Evolutionary conservation across 2,329 filamentous ascomycete genomes (phyloP), one percentile per base, ranked within the genome.

Genomic region (Rachicladosporium sp.): DNA sequence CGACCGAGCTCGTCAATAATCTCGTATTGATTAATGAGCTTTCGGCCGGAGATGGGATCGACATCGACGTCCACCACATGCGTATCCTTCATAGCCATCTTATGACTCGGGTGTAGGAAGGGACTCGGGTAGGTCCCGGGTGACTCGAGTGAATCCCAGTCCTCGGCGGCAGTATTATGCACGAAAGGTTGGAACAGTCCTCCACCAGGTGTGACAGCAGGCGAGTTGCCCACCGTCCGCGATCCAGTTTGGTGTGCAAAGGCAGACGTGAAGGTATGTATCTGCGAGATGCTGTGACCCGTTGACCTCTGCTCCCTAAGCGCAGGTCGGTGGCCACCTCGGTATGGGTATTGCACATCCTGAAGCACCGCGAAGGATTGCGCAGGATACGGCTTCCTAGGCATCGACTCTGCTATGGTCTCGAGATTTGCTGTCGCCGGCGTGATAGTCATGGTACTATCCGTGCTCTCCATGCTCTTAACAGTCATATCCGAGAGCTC

Each of bases 11-110:
- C 91, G 60, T 93, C 84, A 48, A 96, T 82, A 52, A 98, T 85
- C 62, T 95, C 86, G 65, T 98, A 98, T 57, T 95, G 83, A 56
- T 98, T 98, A 69, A 98, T 93, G 38, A 88, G 73, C 65, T 98
- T 98, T 46, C 91, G 84, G 43, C 91, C 91, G 4, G 89, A 93
- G 46, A 86, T 73, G 39, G 76, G 76, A 60, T 96, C 87, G 46
- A 88, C 80, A 55, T 96, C 89, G 50, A 95, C 85, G 53, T 88
- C 80, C 38, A 85, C 88, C 46, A 88, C 86, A 63, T 94, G 84
- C 7, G 89, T 95, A 39, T 70, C 67, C 50, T 69, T 70, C 27
- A 67, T 67, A n/a, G 61, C 59, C 48, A 69, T 65, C 11, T 64
- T 50, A 38, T 70, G 68, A 11, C 63, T 66, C 46, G 63, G 63